A percentile compares a stretch with the other conserved stretches of the same genome.
Conservation (phyloP, 257 asterid species). For the Leptodermis oblonga region DNA sequence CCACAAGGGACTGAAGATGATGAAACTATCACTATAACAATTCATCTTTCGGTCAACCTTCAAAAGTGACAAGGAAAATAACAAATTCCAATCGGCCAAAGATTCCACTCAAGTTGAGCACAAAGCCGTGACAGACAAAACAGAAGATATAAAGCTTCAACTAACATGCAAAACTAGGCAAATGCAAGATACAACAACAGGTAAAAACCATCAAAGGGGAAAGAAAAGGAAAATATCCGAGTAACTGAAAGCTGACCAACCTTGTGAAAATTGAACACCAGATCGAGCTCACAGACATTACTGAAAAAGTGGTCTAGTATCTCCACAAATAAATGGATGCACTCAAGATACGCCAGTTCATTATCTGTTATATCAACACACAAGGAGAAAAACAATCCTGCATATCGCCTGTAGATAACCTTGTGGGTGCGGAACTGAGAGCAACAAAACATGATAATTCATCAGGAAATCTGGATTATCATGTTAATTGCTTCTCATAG, state of each 20-base stretch:
- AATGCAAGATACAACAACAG: background rate
- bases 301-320: slow-evolving; percentile 93
- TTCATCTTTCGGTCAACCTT: background rate
- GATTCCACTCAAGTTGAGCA: background rate
- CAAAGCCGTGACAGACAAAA: background rate
- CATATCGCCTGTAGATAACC: slow-evolving; percentile 92
- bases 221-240: background rate
- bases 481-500: background rate
- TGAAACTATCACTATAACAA: background rate
- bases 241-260: slow-evolving; percentile 26
- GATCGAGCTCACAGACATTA: slow-evolving; percentile 96
- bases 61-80: background rate
- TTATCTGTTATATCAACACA: slow-evolving; percentile 97
- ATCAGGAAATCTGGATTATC: slow-evolving; percentile 9
- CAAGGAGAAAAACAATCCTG: slow-evolving; percentile 88
- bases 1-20: background rate
- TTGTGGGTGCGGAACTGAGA: slow-evolving; percentile 93
- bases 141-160: background rate
- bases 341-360: slow-evolving; percentile 80
- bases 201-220: background rate
- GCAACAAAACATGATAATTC: background rate
- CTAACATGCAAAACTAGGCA: background rate
- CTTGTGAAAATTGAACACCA: slow-evolving; percentile 96
- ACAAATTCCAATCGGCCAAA: background rate
- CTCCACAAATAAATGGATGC: slow-evolving; percentile 96